These are phyloP conservation scores for Starmerella bombicola DNA, from an alignment of 805 yeast genomes.

Conservation along the genomic window DNA sequence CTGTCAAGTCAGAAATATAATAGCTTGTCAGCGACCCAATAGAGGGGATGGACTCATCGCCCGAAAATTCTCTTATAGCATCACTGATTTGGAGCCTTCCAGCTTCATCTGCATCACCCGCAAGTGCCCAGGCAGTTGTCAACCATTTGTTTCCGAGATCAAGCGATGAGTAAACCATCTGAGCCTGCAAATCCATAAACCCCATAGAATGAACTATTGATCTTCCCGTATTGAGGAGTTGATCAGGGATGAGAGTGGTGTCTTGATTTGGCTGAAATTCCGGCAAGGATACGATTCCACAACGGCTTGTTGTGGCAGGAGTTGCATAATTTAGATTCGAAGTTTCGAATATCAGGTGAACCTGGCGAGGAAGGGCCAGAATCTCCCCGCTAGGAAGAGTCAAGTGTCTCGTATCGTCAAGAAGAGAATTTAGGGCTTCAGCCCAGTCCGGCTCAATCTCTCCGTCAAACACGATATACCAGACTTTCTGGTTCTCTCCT, in stretches of 20 bases:
- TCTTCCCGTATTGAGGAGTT: constrained; percentile 25
- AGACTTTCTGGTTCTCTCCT: constrained; percentile 42
- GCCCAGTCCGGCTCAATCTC: constrained; percentile 92
- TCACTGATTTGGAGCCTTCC: constrained; percentile 10
- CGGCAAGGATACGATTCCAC: constrained; percentile 65
- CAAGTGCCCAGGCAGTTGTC: constrained; percentile 49
- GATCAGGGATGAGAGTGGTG: neutral
- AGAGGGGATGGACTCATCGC: neutral
- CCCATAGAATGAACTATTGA: constrained; percentile 42
- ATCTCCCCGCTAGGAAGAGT: constrained; percentile 89
- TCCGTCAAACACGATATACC: constrained; percentile 84
- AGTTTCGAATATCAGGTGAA: constrained; percentile 65
- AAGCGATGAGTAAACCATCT: constrained; percentile 34
- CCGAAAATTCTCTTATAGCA: constrained; percentile 1
- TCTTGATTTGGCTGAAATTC: neutral
- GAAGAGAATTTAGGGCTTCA: constrained; percentile 75
- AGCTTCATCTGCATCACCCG: constrained; percentile 38
- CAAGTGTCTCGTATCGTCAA: constrained; percentile 72
- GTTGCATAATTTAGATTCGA: constrained; percentile 56
- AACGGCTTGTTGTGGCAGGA: constrained; percentile 83
- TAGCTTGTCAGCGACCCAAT: constrained; percentile 31
- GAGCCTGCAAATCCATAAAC: constrained; percentile 30
- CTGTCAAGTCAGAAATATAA: constrained; percentile 36
- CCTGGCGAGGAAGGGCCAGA: constrained; percentile 48
- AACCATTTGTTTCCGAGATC: constrained; percentile 25